Evolutionary conservation across 148 eudicot genomes (phyloP).

Genomic region (Beta vulgaris): DNA sequence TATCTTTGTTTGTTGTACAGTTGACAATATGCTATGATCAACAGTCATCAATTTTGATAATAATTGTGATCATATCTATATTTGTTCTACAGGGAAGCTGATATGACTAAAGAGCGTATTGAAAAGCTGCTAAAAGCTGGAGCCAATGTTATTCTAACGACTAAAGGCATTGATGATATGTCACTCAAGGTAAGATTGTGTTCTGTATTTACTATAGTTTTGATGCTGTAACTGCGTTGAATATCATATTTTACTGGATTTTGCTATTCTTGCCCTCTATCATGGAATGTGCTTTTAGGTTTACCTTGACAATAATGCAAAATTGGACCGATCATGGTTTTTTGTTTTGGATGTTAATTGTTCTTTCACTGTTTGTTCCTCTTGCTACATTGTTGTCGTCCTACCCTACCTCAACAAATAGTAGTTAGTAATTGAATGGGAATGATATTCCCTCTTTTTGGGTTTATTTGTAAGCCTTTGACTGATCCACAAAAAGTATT

Average conservation of each 20-base stretch:
- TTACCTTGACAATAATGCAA: neutral
- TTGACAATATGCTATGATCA: neutral
- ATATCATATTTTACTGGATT: neutral
- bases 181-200: conserved; percentile 76
- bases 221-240: neutral
- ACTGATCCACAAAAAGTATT: neutral
- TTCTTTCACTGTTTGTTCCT: neutral
- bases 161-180: conserved; percentile 99
- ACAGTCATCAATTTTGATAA: neutral
- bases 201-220: neutral
- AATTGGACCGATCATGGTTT: neutral
- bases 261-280: neutral
- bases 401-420: neutral
- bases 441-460: neutral
- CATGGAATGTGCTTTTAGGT: neutral
- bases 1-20: neutral
- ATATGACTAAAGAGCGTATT: conserved; percentile 95
- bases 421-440: neutral
- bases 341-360: neutral
- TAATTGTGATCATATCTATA: neutral
- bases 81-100: conserved; percentile 77
- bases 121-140: conserved; percentile 91
- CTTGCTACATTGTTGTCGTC: neutral
- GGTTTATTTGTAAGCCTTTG: neutral
- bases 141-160: conserved; percentile 85